Conservation (phyloP, 2,329 filamentous ascomycete species). For the Cladophialophora psammophila region DNA sequence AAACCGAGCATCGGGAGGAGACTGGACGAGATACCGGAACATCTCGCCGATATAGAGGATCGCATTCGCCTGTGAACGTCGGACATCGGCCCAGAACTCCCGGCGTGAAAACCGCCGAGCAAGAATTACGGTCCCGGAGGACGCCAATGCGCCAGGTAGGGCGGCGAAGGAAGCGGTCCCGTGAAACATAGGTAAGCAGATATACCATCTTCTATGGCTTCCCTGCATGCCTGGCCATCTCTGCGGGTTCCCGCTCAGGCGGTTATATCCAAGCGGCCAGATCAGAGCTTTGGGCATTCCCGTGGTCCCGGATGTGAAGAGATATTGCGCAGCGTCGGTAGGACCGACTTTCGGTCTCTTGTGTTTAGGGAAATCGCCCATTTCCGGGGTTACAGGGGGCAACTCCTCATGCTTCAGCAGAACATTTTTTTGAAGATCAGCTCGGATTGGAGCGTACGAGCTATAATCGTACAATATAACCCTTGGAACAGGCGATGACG, state of each 20-base stretch:
- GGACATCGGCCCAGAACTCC: constrained; percentile 37
- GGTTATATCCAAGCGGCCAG: constrained; percentile 29
- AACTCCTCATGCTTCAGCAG: constrained; percentile 27
- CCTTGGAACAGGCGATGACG: constrained; percentile 18
- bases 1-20: constrained; percentile 30
- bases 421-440: neutral
- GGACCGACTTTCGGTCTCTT: constrained; percentile 28
- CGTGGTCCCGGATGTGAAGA: constrained; percentile 50
- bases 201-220: constrained; percentile 57
- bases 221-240: constrained; percentile 48
- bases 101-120: constrained; percentile 41
- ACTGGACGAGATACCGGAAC: constrained; percentile 37
- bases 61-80: constrained; percentile 32
- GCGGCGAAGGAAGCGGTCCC: constrained; percentile 57
- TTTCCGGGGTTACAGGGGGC: constrained; percentile 26
- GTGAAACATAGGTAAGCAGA: constrained; percentile 57
- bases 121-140: constrained; percentile 31
- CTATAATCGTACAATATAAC: constrained; percentile 31
- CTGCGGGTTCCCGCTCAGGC: constrained; percentile 18
- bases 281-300: constrained; percentile 40
- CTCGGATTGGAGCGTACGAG: constrained; percentile 20
- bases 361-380: constrained; percentile 32
- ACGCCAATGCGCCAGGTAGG: constrained; percentile 37
- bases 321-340: constrained; percentile 32
- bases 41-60: constrained; percentile 40